A percentile compares a stretch with the other conserved stretches of the same genome.
phyloP scores from a whole-genome alignment of 345 rosid genomes.

The Eucalyptus microcorys region DNA sequence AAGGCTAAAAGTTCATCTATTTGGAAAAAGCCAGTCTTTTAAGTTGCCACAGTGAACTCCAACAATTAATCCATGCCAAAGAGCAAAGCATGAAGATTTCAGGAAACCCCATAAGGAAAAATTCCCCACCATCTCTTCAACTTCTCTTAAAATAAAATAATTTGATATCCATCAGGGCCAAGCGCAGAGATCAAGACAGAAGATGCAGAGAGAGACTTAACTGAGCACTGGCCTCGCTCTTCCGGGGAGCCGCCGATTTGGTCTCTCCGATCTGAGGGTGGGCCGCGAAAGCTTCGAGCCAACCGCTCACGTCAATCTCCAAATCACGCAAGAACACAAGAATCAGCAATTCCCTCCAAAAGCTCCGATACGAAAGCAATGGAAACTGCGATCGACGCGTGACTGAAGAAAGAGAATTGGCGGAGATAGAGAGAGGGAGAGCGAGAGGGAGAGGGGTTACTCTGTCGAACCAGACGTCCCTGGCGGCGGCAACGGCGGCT shows the following conservation, averaged over 20 bases:
- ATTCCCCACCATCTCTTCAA: background rate
- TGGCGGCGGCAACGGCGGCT: constrained; percentile 40
- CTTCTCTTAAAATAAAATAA: background rate
- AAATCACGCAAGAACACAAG: background rate
- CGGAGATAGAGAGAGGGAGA: too few relatives aligned
- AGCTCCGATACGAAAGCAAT: background rate
- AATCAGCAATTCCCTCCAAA: background rate
- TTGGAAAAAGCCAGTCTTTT: background rate
- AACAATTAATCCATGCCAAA: background rate
- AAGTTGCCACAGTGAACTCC: background rate
- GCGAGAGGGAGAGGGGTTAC: background rate
- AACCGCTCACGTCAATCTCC: constrained; percentile 64
- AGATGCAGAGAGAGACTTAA: constrained; percentile 4
- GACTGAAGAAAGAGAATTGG: background rate
- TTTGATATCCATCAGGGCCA: background rate
- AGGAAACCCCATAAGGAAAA: background rate
- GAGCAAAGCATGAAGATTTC: background rate
- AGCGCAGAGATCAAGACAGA: background rate
- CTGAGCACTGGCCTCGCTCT: constrained; percentile 30
- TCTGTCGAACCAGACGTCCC: constrained; percentile 73
- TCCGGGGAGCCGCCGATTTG: constrained; percentile 18
- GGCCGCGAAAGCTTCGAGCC: constrained; percentile 88
- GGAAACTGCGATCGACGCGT: background rate
- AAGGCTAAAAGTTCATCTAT: background rate
- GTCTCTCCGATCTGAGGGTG: constrained; percentile 78